These are phyloP conservation scores for Candida namnaoensis DNA, from an alignment of 805 yeast species.

Conservation along the genomic window DNA sequence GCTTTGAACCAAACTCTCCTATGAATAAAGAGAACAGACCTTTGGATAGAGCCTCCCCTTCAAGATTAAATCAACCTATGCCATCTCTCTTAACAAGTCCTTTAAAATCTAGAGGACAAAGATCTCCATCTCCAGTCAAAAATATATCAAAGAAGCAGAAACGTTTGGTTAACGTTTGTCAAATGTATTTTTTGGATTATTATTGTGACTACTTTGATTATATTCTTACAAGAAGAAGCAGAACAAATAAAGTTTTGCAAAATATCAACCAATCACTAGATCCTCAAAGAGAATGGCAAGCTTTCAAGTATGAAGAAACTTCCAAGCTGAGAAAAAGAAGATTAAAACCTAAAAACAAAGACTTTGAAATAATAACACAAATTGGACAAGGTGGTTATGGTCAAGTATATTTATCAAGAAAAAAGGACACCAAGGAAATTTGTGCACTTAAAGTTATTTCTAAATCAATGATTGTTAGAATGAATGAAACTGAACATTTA, in stretches of 20 bases:
- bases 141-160: conserved; percentile 43
- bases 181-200: conserved; percentile 88
- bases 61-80: conserved; percentile 13
- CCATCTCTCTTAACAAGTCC: conserved; percentile 1
- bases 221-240: conserved; percentile 76
- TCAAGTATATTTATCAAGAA: conserved; percentile 92
- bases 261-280: conserved; percentile 33
- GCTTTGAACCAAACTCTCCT: conserved; percentile 25
- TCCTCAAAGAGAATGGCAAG: conserved; percentile 51
- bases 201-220: conserved; percentile 95
- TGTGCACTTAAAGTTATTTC: conserved; percentile 92
- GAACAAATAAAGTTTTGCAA: conserved; percentile 62
- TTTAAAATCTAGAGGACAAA: conserved; percentile 6
- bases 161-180: conserved; percentile 84
- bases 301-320: conserved; percentile 77
- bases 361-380: conserved; percentile 93
- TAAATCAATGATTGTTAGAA: conserved; percentile 74
- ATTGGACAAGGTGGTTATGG: conserved; percentile 99
- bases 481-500: conserved; percentile 94
- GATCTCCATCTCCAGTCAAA: background rate
- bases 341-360: conserved; percentile 87
- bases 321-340: conserved; percentile 82
- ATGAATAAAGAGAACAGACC: conserved; percentile 35
- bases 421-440: conserved; percentile 88
- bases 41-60: conserved; percentile 12